phyloP scores from a whole-genome alignment of 2,329 filamentous ascomycete species.

The Lasiodiplodia gonubiensis region DNA sequence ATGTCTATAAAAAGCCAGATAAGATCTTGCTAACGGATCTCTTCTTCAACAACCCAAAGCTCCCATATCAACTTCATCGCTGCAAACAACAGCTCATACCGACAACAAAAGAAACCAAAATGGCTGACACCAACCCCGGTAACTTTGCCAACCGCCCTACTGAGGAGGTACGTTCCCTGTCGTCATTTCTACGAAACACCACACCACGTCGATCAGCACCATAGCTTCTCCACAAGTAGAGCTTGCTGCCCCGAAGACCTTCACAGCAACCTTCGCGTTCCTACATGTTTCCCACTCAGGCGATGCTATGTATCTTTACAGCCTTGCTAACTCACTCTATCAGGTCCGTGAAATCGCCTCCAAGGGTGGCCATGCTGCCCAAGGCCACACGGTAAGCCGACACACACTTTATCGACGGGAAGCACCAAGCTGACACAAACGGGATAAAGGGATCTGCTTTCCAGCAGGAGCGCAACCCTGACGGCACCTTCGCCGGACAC shows the following conservation, averaged over 20 bases:
- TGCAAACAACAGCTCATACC: constrained; percentile 3
- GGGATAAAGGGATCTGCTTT: background rate
- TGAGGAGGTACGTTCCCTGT: constrained; percentile 43
- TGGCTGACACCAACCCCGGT: constrained; percentile 53
- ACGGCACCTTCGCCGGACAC: constrained; percentile 48
- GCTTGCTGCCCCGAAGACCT: background rate
- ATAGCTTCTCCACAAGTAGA: background rate
- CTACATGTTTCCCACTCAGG: background rate
- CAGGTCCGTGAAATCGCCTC: constrained; percentile 53
- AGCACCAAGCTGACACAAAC: background rate
- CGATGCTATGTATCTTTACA: background rate
- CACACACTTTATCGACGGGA: background rate
- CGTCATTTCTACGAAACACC: background rate
- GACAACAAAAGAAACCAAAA: constrained; percentile 31
- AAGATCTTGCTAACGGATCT: too few relatives aligned
- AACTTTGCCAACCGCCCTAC: constrained; percentile 61
- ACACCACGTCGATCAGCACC: background rate
- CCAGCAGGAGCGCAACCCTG: constrained; percentile 42
- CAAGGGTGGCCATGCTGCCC: constrained; percentile 55
- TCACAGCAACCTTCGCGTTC: background rate
- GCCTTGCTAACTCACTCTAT: background rate
- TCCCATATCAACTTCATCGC: constrained; percentile 23
- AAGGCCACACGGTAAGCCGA: constrained; percentile 31
- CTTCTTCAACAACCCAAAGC: background rate
- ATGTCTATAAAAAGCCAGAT: constrained; percentile 4